Evolutionary conservation across 2,329 filamentous ascomycete genomes (phyloP).

Genomic region (Fusarium palustre): DNA sequence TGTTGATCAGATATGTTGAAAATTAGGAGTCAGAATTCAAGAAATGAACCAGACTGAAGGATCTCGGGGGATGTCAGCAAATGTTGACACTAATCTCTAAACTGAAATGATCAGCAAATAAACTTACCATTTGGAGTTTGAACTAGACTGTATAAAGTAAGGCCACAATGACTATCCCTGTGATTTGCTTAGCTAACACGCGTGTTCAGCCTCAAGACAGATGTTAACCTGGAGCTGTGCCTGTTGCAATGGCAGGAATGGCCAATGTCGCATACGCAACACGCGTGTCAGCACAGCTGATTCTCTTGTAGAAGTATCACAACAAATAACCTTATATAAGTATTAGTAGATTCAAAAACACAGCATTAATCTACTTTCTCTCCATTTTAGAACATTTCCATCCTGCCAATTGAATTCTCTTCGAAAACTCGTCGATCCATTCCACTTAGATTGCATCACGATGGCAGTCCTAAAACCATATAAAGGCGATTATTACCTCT

Average conservation of each 20-base stretch:
- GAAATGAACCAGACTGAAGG: not conserved
- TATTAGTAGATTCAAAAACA: not conserved
- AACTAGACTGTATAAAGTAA: fast-evolving
- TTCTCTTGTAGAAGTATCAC: fast-evolving
- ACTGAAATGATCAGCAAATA: not conserved
- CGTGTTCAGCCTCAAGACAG: not conserved
- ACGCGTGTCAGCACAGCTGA: slow-evolving; percentile 32
- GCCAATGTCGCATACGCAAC: slow-evolving; percentile 10
- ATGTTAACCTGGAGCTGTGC: not conserved
- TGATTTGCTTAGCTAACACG: slow-evolving; percentile 23
- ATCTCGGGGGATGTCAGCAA: not conserved
- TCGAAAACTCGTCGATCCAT: too few relatives aligned
- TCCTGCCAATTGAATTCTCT: too few relatives aligned
- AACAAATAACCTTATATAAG: fast-evolving
- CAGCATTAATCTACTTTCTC: not conserved
- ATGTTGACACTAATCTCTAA: not conserved
- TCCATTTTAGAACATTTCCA: fast-evolving
- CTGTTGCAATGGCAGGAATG: fast-evolving
- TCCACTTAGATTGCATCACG: too few relatives aligned
- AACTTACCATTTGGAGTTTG: not conserved
- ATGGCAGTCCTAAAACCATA: slow-evolving; percentile 25
- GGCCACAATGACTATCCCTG: fast-evolving
- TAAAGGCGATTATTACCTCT: slow-evolving; percentile 25
- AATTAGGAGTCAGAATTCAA: not conserved
- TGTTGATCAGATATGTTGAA: not conserved